A percentile compares a stretch with the other conserved stretches of the same genome.
phyloP scores from a whole-genome alignment of 2,329 filamentous ascomycete species.

The Cercospora zeae-maydis region DNA sequence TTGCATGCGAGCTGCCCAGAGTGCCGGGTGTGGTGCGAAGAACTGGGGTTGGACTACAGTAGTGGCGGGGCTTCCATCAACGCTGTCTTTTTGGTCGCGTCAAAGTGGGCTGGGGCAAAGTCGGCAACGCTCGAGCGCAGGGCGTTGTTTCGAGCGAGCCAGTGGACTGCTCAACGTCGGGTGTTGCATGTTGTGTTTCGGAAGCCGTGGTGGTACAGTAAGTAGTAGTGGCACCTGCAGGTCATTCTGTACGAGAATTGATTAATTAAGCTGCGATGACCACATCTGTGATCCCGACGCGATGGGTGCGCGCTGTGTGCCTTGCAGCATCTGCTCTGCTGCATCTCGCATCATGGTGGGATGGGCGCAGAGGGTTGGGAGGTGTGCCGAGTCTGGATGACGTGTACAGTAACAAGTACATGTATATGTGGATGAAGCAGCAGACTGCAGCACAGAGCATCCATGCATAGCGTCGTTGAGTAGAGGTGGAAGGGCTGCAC shows the following conservation, averaged over 20 bases:
- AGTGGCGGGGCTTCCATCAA: background rate
- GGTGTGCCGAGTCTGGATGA: background rate
- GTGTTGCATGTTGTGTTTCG: conserved; percentile 10
- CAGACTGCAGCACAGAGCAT: background rate
- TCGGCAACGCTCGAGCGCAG: background rate
- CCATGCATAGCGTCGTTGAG: background rate
- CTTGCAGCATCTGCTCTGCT: background rate
- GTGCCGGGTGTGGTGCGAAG: background rate
- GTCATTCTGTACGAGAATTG: background rate
- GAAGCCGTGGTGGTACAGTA: background rate
- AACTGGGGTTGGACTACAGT: background rate
- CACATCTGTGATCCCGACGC: conserved; percentile 5
- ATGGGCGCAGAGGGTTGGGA: background rate
- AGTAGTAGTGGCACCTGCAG: background rate
- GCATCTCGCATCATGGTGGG: background rate
- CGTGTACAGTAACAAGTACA: no score
- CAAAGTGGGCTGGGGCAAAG: background rate
- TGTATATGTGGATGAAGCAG: background rate
- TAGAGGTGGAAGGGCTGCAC: background rate
- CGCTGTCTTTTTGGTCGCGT: background rate
- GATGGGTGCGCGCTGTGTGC: background rate
- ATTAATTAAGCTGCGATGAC: background rate
- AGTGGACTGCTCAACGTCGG: background rate
- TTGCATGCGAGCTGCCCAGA: background rate
- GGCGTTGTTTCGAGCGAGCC: background rate